These are phyloP conservation scores for Myxozyma vanderwaltii DNA, from an alignment of 805 yeast species.

Conservation along the genomic window DNA sequence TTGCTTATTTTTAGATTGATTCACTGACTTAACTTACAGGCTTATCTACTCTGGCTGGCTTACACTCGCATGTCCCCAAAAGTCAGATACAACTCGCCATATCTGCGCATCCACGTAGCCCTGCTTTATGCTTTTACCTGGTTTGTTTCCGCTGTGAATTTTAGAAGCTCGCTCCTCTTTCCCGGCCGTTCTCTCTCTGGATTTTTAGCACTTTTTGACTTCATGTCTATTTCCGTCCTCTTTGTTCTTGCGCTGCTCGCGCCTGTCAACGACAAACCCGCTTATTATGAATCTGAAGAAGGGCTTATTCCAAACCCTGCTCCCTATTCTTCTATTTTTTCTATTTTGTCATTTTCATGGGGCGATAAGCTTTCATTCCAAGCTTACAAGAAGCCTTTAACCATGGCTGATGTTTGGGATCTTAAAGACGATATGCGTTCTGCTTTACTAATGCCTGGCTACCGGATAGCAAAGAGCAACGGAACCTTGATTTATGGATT, in stretches of 20 bases:
- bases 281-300: constrained; percentile 44
- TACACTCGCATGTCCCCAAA: constrained; percentile 29
- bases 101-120: constrained; percentile 38
- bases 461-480: constrained; percentile 17
- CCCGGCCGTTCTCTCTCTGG: constrained; percentile 33
- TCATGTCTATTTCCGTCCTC: constrained; percentile 49
- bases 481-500: constrained; percentile 26
- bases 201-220: constrained; percentile 38
- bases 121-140: constrained; percentile 32
- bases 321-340: constrained; percentile 60
- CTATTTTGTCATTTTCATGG: constrained; percentile 75
- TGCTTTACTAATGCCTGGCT: constrained; percentile 58
- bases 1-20: not conserved
- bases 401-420: constrained; percentile 78
- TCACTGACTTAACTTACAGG: constrained; percentile 31
- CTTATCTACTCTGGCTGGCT: constrained; percentile 34
- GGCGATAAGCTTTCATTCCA: constrained; percentile 65
- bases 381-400: constrained; percentile 61
- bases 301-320: constrained; percentile 75
- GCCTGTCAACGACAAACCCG: constrained; percentile 68
- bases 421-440: constrained; percentile 78
- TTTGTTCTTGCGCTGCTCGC: constrained; percentile 58
- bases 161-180: constrained; percentile 38
- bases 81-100: constrained; percentile 27
- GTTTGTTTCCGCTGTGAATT: constrained; percentile 31